Evolutionary conservation across 2,329 filamentous ascomycete species (phyloP).

Genomic region (Aspergillus sergii): DNA sequence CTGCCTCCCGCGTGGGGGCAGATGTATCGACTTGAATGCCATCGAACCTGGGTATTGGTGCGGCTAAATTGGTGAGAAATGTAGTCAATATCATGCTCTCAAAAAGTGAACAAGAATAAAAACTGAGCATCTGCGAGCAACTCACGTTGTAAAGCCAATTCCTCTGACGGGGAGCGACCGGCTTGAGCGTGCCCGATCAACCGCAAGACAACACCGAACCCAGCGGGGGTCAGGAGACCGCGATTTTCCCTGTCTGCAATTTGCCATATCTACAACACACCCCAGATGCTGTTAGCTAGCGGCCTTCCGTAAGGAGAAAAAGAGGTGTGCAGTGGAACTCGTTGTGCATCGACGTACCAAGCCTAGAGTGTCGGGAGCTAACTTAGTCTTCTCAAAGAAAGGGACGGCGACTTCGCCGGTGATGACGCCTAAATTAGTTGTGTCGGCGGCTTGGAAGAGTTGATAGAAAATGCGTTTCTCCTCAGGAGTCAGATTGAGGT

Average conservation of each 20-base stretch:
- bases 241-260: slow-evolving; percentile 97
- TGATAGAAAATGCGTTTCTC: slow-evolving; percentile 94
- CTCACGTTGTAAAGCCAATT: slow-evolving; percentile 77
- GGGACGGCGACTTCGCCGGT: slow-evolving; percentile 95
- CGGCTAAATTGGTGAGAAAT: slow-evolving; percentile 50
- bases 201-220: slow-evolving; percentile 89
- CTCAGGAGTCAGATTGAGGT: slow-evolving; percentile 82
- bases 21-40: slow-evolving; percentile 60
- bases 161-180: slow-evolving; percentile 75
- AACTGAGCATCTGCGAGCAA: slow-evolving; percentile 12
- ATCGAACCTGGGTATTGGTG: slow-evolving; percentile 90
- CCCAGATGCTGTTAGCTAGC: slow-evolving; percentile 9
- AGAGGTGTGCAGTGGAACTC: background rate
- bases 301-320: background rate
- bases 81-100: background rate
- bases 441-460: slow-evolving; percentile 90
- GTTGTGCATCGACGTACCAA: slow-evolving; percentile 64
- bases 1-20: slow-evolving; percentile 54
- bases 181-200: slow-evolving; percentile 96
- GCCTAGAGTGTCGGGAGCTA: slow-evolving; percentile 82
- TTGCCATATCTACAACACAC: slow-evolving; percentile 83
- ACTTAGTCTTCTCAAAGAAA: slow-evolving; percentile 95
- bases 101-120: background rate
- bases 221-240: slow-evolving; percentile 86
- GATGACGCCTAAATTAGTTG: slow-evolving; percentile 87